These are phyloP conservation scores for Rutstroemia sp. DNA, from an alignment of 2,329 filamentous ascomycete species.

Conservation along the genomic window DNA sequence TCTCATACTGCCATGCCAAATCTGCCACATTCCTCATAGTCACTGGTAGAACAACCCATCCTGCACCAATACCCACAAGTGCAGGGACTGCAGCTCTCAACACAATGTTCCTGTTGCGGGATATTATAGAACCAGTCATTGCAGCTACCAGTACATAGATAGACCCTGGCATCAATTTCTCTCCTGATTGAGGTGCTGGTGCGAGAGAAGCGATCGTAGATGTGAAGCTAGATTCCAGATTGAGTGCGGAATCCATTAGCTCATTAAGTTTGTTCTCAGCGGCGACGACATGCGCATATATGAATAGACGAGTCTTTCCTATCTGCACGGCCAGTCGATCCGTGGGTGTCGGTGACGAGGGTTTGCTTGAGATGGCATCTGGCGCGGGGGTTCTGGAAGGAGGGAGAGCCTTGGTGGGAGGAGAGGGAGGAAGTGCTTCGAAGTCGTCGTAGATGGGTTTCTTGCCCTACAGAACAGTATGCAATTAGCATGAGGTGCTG, in stretches of 20 bases:
- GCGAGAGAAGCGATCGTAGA: conserved; percentile 82
- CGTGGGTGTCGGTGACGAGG: conserved; percentile 65
- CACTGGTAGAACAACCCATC: conserved; percentile 77
- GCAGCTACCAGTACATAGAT: conserved; percentile 90
- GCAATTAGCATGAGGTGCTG: conserved; percentile 4
- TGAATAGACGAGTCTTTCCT: conserved; percentile 67
- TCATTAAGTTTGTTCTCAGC: conserved; percentile 80
- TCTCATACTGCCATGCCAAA: conserved; percentile 87
- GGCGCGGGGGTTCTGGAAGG: conserved; percentile 13
- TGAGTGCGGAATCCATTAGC: conserved; percentile 71
- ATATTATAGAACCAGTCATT: conserved; percentile 90
- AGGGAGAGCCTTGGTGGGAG: conserved; percentile 21
- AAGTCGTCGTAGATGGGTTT: conserved; percentile 79
- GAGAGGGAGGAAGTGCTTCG: conserved; percentile 35
- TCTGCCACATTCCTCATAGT: conserved; percentile 86
- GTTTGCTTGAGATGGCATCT: conserved; percentile 21
- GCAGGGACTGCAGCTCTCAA: conserved; percentile 71
- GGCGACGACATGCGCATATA: conserved; percentile 66
- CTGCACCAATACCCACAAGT: conserved; percentile 73
- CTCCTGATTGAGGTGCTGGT: conserved; percentile 75
- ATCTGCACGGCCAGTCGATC: conserved; percentile 83
- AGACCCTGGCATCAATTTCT: conserved; percentile 80
- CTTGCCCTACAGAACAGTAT: conserved; percentile 33
- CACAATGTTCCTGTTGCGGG: conserved; percentile 79
- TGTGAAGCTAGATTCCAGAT: conserved; percentile 85